Evolutionary conservation across 2,329 filamentous ascomycete species (phyloP).

Genomic region (Colletotrichum endophyticum): DNA sequence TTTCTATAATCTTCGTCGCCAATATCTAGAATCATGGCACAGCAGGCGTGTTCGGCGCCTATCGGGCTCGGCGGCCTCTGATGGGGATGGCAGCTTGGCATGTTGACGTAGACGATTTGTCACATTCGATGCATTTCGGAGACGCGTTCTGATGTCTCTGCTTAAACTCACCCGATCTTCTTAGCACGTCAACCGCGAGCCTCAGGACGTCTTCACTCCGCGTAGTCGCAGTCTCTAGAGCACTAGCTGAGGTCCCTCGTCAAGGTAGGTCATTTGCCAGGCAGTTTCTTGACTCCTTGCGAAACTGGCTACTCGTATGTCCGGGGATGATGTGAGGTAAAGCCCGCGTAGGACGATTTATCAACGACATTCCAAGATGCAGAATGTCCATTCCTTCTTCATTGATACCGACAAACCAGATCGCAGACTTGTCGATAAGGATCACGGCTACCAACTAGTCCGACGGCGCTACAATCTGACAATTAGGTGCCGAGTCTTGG

Average conservation of each 20-base stretch:
- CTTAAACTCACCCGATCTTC: not conserved
- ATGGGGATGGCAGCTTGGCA: not conserved
- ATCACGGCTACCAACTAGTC: not conserved
- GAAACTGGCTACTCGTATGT: not conserved
- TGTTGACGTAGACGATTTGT: not conserved
- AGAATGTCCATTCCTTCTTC: too few relatives aligned
- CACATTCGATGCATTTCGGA: not conserved
- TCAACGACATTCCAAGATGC: not conserved
- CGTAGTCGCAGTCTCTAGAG: not conserved
- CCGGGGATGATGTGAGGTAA: not conserved
- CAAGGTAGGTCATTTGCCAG: not conserved
- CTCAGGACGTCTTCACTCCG: not conserved
- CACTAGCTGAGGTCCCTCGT: not conserved
- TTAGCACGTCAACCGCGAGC: not conserved
- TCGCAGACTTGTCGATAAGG: not conserved
- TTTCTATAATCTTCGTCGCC: not conserved
- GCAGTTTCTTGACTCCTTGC: not conserved
- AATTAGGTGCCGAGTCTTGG: not conserved
- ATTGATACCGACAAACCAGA: not conserved
- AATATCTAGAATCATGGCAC: not conserved
- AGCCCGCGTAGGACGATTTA: not conserved
- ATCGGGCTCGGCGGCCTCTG: not conserved
- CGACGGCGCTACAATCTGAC: not conserved
- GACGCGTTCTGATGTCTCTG: not conserved
- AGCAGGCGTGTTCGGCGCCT: not conserved